Evolutionary conservation across 768 basidiomycete species (phyloP), one percentile per base, ranked within the genome.

Genomic region (Tubosaeta sp.): DNA sequence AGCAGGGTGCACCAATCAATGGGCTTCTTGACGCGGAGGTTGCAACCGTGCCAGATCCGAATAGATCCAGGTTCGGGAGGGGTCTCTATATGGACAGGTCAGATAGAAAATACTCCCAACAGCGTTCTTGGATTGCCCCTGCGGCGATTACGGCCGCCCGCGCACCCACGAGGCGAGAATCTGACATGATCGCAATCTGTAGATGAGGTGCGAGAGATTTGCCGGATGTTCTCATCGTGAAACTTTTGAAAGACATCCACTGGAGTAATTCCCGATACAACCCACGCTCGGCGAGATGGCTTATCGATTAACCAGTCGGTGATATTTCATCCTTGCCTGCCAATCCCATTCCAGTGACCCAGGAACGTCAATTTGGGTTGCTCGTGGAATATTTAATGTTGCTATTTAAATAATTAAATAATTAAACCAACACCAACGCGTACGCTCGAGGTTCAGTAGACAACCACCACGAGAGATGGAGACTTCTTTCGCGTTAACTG

Each of bases 401-500:
- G 4, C 18, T 19, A 38, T 38, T 10, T 51, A 46, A 27, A 27
- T 44, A 55, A 61, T 30, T 44, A 55, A 66, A 50, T 19, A 24
- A 49, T 9, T 6, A 35, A 27, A 18, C 50, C 53, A 42, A 48
- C 42, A 42, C 44, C 48, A 40, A 66, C 66, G 61, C 58, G 64
- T 49, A 54, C 49, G 32, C 44, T 43, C 24, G 18, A 12, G 42
- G 16, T 44, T 52, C 44, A 16, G 34, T 35, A 49, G 29, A 48
- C 55, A 11, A 53, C 63, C 39, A 61, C 58, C 27, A 60, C 60
- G 59, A 56, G 52, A 94, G 52, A 94, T 96, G 92, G 93, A 96
- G 66, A 88, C 84, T 46, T 91, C 90, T 16, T 94, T 97, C 68
- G 93, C 87, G 32, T 65, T 97, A 48, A 89, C 82, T 35, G 94